Evolutionary conservation across 306 rosid species (phyloP).

Genomic region (Gynostemma pentaphyllum): DNA sequence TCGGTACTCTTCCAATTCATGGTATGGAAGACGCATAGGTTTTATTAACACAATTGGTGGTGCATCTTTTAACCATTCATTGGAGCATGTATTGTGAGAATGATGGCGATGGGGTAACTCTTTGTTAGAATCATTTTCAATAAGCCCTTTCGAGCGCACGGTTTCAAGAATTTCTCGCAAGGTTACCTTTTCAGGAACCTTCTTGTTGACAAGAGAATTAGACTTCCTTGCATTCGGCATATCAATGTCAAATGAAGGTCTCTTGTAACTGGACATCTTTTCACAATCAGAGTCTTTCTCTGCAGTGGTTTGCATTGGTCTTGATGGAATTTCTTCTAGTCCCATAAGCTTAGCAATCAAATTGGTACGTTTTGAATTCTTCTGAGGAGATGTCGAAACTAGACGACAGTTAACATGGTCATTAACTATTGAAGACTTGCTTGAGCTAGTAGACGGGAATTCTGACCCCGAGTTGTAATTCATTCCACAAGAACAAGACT

Average conservation of each 20-base stretch:
- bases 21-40: slow-evolving; percentile 34
- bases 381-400: slow-evolving; percentile 31
- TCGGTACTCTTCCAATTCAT: slow-evolving; percentile 11
- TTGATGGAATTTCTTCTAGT: slow-evolving; percentile 44
- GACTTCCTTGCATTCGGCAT: slow-evolving; percentile 32
- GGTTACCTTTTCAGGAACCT: slow-evolving; percentile 32
- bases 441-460: slow-evolving; percentile 52
- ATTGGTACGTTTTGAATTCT: slow-evolving; percentile 34
- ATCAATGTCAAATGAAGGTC: slow-evolving; percentile 40
- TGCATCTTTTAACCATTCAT: slow-evolving; percentile 11
- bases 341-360: slow-evolving; percentile 92
- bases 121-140: slow-evolving; percentile 26
- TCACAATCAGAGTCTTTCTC: slow-evolving; percentile 36
- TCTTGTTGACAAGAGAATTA: slow-evolving; percentile 19
- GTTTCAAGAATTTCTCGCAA: slow-evolving; percentile 66
- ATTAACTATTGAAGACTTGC: slow-evolving; percentile 41
- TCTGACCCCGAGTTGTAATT: slow-evolving; percentile 34
- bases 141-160: slow-evolving; percentile 45
- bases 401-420: slow-evolving; percentile 30
- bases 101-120: slow-evolving; percentile 22
- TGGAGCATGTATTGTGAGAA: slow-evolving; percentile 9
- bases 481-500: slow-evolving; percentile 16
- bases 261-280: slow-evolving; percentile 35
- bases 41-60: slow-evolving; percentile 71
- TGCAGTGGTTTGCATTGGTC: slow-evolving; percentile 21